Evolutionary conservation across 1,139 yeast genomes (phyloP).

Genomic region (Chernovozyma sophiae-reginae): DNA sequence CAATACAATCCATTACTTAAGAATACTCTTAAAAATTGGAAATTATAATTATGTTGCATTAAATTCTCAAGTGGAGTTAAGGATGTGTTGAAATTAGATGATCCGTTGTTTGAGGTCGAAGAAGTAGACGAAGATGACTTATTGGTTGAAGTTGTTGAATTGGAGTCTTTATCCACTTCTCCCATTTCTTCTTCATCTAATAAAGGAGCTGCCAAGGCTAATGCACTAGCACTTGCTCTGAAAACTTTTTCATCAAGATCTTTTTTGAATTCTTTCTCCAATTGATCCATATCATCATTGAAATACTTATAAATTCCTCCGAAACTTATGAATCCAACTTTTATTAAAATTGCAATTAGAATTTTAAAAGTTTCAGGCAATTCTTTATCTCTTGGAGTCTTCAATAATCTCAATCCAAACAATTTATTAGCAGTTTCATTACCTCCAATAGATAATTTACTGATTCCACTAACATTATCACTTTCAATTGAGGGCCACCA

Average conservation of each 20-base stretch:
- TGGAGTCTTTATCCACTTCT: too few relatives aligned
- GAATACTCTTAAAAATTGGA: constrained; percentile 47
- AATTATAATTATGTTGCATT: constrained; percentile 19
- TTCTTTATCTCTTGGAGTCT: constrained; percentile 26
- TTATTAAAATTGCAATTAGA: constrained; percentile 54
- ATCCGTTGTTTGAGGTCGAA: neutral
- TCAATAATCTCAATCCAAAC: constrained; percentile 52
- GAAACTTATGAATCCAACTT: constrained; percentile 64
- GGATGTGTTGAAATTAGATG: neutral
- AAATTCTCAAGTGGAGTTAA: constrained; percentile 15
- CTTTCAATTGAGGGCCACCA: constrained; percentile 60
- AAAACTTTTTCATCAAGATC: constrained; percentile 59
- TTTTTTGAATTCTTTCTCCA: constrained; percentile 45
- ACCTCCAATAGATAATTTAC: constrained; percentile 38
- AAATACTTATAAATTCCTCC: constrained; percentile 58
- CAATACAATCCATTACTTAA: constrained; percentile 61
- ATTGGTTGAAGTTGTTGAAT: constrained; percentile 1
- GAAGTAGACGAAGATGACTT: neutral
- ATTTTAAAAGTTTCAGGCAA: constrained; percentile 45
- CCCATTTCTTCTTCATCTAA: constrained; percentile 54
- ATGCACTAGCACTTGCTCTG: constrained; percentile 69
- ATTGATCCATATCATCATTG: constrained; percentile 33
- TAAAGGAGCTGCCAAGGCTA: constrained; percentile 86
- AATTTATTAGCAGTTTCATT: constrained; percentile 56
- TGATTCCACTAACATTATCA: constrained; percentile 26